Base-by-base conservation (phyloP, 1,284 basidiomycete genomes). In the Somion occarium region DNA sequence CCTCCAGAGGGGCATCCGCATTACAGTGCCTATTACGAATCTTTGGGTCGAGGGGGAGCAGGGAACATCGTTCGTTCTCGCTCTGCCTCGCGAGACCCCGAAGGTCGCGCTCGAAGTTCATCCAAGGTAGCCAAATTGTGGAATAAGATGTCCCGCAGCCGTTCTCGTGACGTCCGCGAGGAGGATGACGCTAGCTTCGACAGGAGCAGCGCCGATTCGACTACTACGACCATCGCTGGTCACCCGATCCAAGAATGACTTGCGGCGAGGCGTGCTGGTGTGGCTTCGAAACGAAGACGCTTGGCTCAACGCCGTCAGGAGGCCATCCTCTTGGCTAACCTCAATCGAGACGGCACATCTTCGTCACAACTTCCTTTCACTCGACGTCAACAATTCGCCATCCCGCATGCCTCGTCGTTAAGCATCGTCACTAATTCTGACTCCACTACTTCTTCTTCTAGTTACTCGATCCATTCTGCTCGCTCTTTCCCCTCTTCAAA, bases 11-110 rank as follows among this genome's bases (percentile, higher is more conserved):
- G 60, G 39, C 18, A 51, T 25, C 51, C 4, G 3, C 58, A 59
- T 53, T 39, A 47, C 3, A 59, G 62, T 43, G 44, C 43, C 24
- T 67, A 67, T 38, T 64, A 61, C 50, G 53, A 58, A 9, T 78
- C 78, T 18, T 73, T 75, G 12, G 88, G 87, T 2, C 79, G 88
- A 19, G 88, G 88, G n/a, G 88, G 88, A 7, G 78, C 70, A 3
- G 88, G 88, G 11, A 91, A 91, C 62, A 80, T 89, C 50, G 15
- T 34, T 15, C 78, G 77, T 37, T 71, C 75, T 12, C 69, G 69
- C 37, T 74, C 73, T 15, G 59, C 42, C 2, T 73, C 74, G n/a
- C 70, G 71, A 18, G 69, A 72, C 27, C 64, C 67, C 7, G 51
- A 54, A 5, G 55, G 58, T 27, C 57, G 62, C n/a, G n/a, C n/a